Evolutionary conservation across 306 rosid species (phyloP).

Genomic region (Mucuna pruriens): DNA sequence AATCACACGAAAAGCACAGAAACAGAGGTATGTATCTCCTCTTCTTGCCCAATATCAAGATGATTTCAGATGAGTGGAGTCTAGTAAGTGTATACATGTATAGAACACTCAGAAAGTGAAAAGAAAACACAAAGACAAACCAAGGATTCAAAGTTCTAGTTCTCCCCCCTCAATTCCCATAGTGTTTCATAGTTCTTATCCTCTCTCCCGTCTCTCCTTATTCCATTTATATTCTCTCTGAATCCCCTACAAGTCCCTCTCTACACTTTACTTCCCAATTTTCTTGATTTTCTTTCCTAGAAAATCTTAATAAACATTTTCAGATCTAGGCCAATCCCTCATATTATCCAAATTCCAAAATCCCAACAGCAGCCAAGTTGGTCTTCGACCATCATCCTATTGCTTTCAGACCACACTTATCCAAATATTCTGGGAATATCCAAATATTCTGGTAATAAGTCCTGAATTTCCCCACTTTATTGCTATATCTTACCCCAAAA

Average conservation of each 20-base stretch:
- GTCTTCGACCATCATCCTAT: background rate
- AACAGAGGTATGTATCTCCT: background rate
- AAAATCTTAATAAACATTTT: background rate
- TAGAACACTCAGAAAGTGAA: background rate
- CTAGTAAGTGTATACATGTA: background rate
- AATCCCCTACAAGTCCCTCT: background rate
- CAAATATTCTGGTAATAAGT: background rate
- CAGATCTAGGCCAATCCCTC: background rate
- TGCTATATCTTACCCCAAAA: background rate
- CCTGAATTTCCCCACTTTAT: background rate
- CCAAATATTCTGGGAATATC: no score
- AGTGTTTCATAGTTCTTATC: background rate
- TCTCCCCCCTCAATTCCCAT: background rate
- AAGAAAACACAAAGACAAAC: background rate
- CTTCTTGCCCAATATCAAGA: background rate
- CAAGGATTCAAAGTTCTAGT: background rate
- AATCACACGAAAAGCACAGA: background rate
- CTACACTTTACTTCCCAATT: background rate
- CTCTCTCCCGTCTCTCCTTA: background rate
- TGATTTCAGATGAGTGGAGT: background rate
- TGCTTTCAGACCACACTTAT: background rate
- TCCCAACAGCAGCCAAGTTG: background rate
- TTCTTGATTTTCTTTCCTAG: background rate
- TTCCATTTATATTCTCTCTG: background rate
- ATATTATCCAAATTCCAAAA: background rate